Evolutionary conservation across 2,329 filamentous ascomycete genomes (phyloP), one percentile per base, ranked within the genome.

Genomic region (Talaromyces sp.): DNA sequence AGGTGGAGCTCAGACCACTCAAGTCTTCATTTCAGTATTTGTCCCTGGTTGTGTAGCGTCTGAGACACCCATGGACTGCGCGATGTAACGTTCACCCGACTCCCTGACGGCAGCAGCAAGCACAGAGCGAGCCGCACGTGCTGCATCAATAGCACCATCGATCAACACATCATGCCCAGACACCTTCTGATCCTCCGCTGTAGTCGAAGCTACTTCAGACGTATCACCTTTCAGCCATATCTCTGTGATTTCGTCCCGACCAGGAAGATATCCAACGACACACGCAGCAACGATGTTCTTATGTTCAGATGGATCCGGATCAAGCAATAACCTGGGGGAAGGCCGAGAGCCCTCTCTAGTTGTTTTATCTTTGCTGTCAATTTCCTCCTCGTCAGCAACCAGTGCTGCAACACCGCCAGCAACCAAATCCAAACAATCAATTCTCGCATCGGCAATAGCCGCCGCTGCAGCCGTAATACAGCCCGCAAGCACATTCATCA

Each of bases 401-500:
- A 96, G 78, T 3, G 92, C 94, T 35, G 94, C 93, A 47, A 98
- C 92, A 33, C 95, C 95, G 10, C 93, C 95, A 35, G 90, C 87
- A 19, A 97, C 89, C 37, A 94, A 86, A 79, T 97, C 95, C 57
- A 98, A 89, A 74, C 93, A 97, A 75, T 99, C 95, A 67, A 99
- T 97, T 9, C 93, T 93, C 1, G 95, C 95, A 80, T 99, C 95
- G 2, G 90, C 91, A 73, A 99, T 88, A 14, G 95, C 95, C 10
- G 94, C 94, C 63, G 93, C 93, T 10, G 94, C 92, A 63, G 96
- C 94, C 0, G 93, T 98, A 71, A 99, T 93, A 74, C 93, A 97
- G 1, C 92, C 92, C 31, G 92, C 89, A 22, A 99, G 82, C 52
- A 97, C 91, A 75, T 91, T 95, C 91, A 98, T 94, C 80, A 91